Evolutionary conservation across 768 basidiomycete species (phyloP), one percentile per base, ranked within the genome.

Genomic region (Hemileccinum rubropunctum): DNA sequence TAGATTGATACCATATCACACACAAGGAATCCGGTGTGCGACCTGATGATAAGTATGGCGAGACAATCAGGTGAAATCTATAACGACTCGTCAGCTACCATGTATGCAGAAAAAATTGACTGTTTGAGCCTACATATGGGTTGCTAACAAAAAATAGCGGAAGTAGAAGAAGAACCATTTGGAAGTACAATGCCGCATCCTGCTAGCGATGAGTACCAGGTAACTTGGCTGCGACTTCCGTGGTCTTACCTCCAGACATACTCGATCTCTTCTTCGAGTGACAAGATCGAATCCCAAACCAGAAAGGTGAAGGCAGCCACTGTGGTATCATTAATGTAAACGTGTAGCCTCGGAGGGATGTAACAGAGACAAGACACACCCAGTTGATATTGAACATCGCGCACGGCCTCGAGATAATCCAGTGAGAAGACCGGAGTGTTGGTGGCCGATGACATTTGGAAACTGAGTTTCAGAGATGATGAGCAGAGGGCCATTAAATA

Each of bases 191-290:
- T 17, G 30, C 42, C 39, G 49, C 53, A 52, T 61, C 15, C 56
- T 61, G 42, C 20, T 8, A 34, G 35, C 6, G n/a, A n/a, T 37
- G 32, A 33, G 30, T 40, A 12, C 14, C 27, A 23, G 14, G 20
- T 1, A 15, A n/a, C 12, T 13, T 6, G 8, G 3, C 3, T 21
- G 6, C n/a, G n/a, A n/a, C 10, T 26, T 21, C 15, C 1, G 32
- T 15, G 18, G 21, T 10, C 39, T 54, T 47, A 73, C 71, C 53
- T 56, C 68, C 70, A 72, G 18, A 71, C 40, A 20, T 60, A 56
- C 33, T 61, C 62, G 1, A 61, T 51, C 40, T 68, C 70, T 13
- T 51, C 58, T 21, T 50, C 56, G 21, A 62, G 53, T 4, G 58
- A 62, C 37, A 63, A 45, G 4, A 68, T 15, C 14, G 57, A 45